Conservation (phyloP, 805 yeast genomes). For the Ogataea degrootiae region DNA sequence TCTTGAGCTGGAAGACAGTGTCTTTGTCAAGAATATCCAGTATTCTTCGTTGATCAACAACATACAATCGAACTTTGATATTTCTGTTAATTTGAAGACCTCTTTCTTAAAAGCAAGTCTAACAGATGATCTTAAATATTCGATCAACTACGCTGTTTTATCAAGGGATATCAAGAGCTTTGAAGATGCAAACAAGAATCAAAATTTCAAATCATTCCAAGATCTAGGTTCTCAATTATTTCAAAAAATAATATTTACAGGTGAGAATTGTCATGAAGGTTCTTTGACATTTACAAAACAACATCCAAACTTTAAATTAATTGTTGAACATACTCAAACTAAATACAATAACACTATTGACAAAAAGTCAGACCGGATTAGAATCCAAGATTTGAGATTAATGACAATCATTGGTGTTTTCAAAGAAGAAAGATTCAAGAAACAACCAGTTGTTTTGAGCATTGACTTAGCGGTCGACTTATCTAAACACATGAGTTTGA, state of each 20-base stretch:
- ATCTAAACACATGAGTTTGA: constrained; percentile 21
- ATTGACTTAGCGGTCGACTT: constrained; percentile 38
- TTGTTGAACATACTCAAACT: constrained; percentile 6
- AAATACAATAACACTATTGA: background rate
- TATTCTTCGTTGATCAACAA: constrained; percentile 12
- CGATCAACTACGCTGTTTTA: constrained; percentile 85
- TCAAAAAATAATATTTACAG: constrained; percentile 14
- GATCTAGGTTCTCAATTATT: constrained; percentile 28
- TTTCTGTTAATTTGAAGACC: constrained; percentile 55
- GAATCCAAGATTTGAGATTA: constrained; percentile 49
- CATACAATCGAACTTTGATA: constrained; percentile 4
- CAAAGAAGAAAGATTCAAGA: constrained; percentile 78
- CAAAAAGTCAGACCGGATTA: constrained; percentile 15
- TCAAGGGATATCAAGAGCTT: constrained; percentile 57
- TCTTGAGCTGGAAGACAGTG: constrained; percentile 30
- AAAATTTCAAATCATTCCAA: constrained; percentile 38
- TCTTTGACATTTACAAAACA: constrained; percentile 11
- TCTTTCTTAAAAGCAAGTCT: constrained; percentile 70
- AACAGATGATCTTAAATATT: constrained; percentile 74
- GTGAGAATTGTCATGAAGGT: constrained; percentile 13
- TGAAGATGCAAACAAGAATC: constrained; percentile 38
- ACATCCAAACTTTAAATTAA: constrained; percentile 4
- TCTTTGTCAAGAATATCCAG: constrained; percentile 47
- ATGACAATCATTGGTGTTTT: constrained; percentile 89
- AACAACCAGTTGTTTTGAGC: constrained; percentile 69